Evolutionary conservation across 202 grass and related monocot species (phyloP), one percentile per base, ranked within the genome.

Genomic region (Zizania palustris): DNA sequence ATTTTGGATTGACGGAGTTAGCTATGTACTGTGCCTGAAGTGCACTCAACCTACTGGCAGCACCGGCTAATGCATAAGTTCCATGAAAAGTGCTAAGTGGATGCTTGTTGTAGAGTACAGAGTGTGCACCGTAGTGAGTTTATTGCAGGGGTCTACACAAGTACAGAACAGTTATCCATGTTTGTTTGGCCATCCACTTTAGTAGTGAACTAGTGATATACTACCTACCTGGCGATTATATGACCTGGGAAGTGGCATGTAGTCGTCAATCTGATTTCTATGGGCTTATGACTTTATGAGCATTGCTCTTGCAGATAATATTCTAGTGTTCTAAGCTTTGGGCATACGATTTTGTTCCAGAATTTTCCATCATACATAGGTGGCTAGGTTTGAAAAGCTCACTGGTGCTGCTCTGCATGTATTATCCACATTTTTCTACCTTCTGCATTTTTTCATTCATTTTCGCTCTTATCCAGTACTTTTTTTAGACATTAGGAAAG

Each of bases 371-470:
- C 42, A 43, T 69, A 19, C 9, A 3, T 76, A 43, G 35, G n/a
- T 69, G 14, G 9, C 1, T 76, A 43, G 35, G n/a, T 19, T 18
- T 71, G n/a, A n/a, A 69, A 61, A 62, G 11, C 14, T 83, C 36
- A 60, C 35, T 37, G 7, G 4, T 76, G 44, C 9, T 62, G 28
- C 45, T 59, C 36, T 60, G 44, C 19, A 16, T 83, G 55, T 60
- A 13, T n/a, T 50, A 5, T 40, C 56, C 58, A 21, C 28, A 16
- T n/a, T 15, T 48, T 68, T 61, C n/a, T 74, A 55, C 63, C 14
- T 16, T 63, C 21, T 55, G 15, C 21, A 2, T 53, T 40, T 7
- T 21, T 60, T 85, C 4, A 4, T 78, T 53, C 11, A 9, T 4
- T 65, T 55, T 64, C 16, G 20, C 5, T 19, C 33, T 65, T 69